phyloP scores from a whole-genome alignment of 1,284 basidiomycete genomes.

The Sphagnurus paluster region DNA sequence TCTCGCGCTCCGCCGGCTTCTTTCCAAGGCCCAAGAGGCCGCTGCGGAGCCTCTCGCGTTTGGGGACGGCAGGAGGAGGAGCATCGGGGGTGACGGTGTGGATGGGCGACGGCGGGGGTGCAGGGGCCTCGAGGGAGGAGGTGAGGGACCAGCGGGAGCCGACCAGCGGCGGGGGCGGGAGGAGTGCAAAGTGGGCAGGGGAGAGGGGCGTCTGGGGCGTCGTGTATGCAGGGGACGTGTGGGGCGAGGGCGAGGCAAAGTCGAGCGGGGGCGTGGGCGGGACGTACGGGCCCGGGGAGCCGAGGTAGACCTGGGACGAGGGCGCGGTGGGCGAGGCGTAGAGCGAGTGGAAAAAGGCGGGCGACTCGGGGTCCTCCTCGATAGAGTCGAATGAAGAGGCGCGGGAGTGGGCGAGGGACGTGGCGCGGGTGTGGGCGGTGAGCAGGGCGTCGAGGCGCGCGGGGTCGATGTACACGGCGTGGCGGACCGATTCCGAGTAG shows the following conservation, averaged over 20 bases:
- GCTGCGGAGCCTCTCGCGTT: not conserved
- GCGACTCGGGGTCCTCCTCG: not conserved
- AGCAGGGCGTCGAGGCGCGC: constrained; percentile 16
- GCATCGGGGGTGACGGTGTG: not conserved
- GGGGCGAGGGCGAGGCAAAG: not conserved
- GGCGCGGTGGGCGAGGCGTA: constrained; percentile 10
- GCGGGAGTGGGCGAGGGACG: no score
- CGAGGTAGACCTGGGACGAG: constrained; percentile 29
- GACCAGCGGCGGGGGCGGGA: not conserved
- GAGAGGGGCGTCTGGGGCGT: constrained; percentile 4
- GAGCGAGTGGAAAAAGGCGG: constrained; percentile 4
- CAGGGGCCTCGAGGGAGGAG: constrained; percentile 6
- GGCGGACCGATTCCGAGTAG: constrained; percentile 19
- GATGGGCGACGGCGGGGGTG: not conserved
- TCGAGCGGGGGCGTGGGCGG: constrained; percentile 1
- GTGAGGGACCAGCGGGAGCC: constrained; percentile 15
- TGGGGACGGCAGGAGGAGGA: no score
- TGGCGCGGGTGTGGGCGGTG: not conserved
- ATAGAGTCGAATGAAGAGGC: constrained; percentile 1
- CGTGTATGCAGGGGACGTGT: constrained; percentile 2
- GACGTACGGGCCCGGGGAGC: constrained; percentile 8
- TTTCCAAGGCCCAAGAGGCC: not conserved
- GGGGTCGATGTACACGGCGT: constrained; percentile 35
- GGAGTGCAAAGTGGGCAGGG: not conserved
- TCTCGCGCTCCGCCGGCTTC: not conserved